These are phyloP conservation scores for Colletotrichum sp. DNA, from an alignment of 2,329 filamentous ascomycete species.

Conservation along the genomic window DNA sequence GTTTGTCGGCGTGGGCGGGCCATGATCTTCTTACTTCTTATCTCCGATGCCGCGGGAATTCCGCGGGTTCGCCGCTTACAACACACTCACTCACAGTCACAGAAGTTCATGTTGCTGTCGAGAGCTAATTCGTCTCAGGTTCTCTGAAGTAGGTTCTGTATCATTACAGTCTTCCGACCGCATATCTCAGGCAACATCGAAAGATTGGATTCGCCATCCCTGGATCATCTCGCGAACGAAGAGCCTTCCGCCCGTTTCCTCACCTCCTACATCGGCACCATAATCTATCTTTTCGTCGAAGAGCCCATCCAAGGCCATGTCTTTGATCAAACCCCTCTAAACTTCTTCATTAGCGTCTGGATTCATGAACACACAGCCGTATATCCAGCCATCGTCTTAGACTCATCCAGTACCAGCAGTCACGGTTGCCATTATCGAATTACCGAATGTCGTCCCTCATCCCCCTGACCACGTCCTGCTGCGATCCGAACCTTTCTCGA, in stretches of 20 bases:
- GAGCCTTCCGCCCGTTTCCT: not conserved
- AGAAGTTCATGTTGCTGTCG: not conserved
- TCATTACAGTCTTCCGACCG: not conserved
- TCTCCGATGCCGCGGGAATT: not conserved
- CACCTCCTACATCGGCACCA: not conserved
- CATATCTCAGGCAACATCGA: not conserved
- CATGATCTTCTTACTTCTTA: not conserved
- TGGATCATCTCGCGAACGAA: not conserved
- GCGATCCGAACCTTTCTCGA: conserved; percentile 4
- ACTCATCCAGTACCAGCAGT: not conserved
- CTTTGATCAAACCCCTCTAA: not conserved
- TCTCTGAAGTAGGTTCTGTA: not conserved
- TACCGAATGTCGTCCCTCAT: conserved; percentile 12
- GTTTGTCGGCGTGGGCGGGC: not conserved
- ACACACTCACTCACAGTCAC: not conserved
- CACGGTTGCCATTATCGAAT: not conserved
- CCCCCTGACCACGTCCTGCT: conserved; percentile 18
- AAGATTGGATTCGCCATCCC: not conserved
- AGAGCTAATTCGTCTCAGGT: not conserved
- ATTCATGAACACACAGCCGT: not conserved
- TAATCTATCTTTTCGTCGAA: not conserved
- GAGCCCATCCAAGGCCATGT: not conserved
- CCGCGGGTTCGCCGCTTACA: not conserved
- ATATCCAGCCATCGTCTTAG: not conserved
- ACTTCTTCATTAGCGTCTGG: not conserved